phyloP scores from a whole-genome alignment of 257 asterid genomes.

The Craterostigma plantagineum region DNA sequence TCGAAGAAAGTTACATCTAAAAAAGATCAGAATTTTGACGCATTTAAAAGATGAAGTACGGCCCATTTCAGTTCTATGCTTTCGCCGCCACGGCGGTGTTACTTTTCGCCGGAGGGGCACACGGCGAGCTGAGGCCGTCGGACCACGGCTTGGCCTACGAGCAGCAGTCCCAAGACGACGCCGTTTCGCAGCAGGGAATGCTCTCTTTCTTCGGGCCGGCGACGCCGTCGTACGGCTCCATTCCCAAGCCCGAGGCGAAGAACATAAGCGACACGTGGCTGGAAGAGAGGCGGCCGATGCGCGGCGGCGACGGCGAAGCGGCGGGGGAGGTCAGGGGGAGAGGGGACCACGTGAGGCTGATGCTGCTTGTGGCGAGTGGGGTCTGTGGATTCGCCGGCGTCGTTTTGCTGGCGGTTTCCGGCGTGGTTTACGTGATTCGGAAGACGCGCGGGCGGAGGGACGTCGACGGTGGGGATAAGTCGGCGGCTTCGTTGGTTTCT shows the following conservation, averaged over 20 bases:
- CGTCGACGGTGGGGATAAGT: neutral
- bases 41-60: neutral
- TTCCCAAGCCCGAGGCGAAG: constrained; percentile 39
- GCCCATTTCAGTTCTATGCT: no score
- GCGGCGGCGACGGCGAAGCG: constrained; percentile 12
- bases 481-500: constrained; percentile 9
- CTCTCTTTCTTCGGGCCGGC: constrained; percentile 28
- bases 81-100: constrained; percentile 8
- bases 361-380: constrained; percentile 35
- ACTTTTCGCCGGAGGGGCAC: neutral
- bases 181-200: constrained; percentile 14
- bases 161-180: constrained; percentile 8
- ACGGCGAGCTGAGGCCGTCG: constrained; percentile 26
- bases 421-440: constrained; percentile 25
- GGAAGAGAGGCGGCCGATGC: constrained; percentile 12
- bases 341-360: constrained; percentile 25
- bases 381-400: constrained; percentile 54
- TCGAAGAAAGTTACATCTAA: no score
- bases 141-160: constrained; percentile 32
- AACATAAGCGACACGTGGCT: constrained; percentile 20
- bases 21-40: no score
- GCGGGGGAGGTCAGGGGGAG: constrained; percentile 14
- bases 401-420: constrained; percentile 39
- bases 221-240: constrained; percentile 15
- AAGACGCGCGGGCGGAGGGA: constrained; percentile 14